Base-by-base conservation (phyloP, 768 basidiomycete species). In the Trametes cinnabarina region DNA sequence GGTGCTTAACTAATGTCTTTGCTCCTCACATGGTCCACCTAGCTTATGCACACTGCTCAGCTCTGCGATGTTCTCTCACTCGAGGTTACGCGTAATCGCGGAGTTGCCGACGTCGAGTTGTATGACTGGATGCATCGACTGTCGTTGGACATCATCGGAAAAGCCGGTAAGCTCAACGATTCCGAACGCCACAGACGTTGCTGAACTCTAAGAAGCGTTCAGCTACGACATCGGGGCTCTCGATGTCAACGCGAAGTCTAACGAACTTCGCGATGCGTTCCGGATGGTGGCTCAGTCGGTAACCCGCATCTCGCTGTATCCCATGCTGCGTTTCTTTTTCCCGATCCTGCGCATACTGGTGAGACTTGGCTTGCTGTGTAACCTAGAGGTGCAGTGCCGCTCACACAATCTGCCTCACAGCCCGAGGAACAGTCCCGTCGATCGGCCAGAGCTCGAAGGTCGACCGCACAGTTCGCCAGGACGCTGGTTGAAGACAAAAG, bases 141-240 rank as follows among this genome's bases (percentile, higher is more conserved):
- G 58, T 75, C 77, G 0, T 65, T 78, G 15, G 76, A 79, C 50
- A 69, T 77, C 32, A 77, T 78, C 23, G 75, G 75, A 9, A 70
- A 72, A 40, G 66, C 77, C 14, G 76, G 76, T 74, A 26, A 9
- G 50, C 47, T 17, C n/a, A n/a, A 6, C 41, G n/a, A n/a, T n/a
- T n/a, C n/a, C n/a, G n/a, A n/a, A n/a, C n/a, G n/a, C n/a, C n/a
- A n/a, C n/a, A n/a, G n/a, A n/a, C n/a, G n/a, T n/a, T n/a, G n/a
- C n/a, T n/a, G n/a, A n/a, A n/a, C n/a, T n/a, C n/a, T n/a, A n/a
- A n/a, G n/a, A 20, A 72, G 74, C 73, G 0, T 75, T 75, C 53
- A 63, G 67, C 51, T 75, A 72, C 53, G 51, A 67, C 12, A 71
- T 75, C 49, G 64, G 72, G 34, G 60, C 72, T 2, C 62, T 75